These are phyloP conservation scores for Daedalea quercina DNA, from an alignment of 768 basidiomycete species.

Conservation along the genomic window DNA sequence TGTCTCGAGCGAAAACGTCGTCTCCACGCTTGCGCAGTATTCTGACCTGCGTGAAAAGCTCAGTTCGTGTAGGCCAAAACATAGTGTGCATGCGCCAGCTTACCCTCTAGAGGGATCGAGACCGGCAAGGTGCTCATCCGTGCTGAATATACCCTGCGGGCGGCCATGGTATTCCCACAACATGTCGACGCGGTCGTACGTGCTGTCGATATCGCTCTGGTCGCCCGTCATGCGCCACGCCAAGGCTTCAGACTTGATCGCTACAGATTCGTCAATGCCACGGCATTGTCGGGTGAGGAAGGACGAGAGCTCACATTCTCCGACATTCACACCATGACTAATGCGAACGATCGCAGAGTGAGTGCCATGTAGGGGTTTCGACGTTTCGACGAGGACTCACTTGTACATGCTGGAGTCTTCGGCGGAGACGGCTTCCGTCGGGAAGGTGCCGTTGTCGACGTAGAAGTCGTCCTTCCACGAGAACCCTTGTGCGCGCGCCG, in stretches of 20 bases:
- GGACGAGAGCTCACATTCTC: not conserved
- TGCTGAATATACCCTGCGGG: conserved; percentile 48
- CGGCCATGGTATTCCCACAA: conserved; percentile 54
- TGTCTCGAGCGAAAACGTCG: conserved; percentile 48
- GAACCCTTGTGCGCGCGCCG: not conserved
- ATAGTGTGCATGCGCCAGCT: conserved; percentile 6
- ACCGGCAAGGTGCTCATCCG: conserved; percentile 52
- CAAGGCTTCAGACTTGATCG: not conserved
- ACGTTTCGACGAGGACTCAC: not conserved
- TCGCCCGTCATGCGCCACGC: conserved; percentile 1
- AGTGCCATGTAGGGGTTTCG: not conserved
- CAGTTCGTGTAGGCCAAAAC: too few species aligned
- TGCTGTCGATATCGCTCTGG: conserved; percentile 3
- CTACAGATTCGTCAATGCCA: not conserved
- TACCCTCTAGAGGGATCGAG: conserved; percentile 43
- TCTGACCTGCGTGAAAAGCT: conserved; percentile 36
- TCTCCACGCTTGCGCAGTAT: conserved; percentile 50
- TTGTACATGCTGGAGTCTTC: not conserved
- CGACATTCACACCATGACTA: conserved; percentile 1
- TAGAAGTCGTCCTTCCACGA: conserved; percentile 2
- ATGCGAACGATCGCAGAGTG: not conserved
- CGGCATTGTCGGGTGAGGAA: not conserved
- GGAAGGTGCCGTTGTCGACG: conserved; percentile 2
- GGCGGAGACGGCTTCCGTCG: not conserved
- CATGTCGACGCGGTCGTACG: conserved; percentile 25